These are phyloP conservation scores for Evernia prunastri DNA, from an alignment of 495 filamentous ascomycete genomes.

Conservation along the genomic window DNA sequence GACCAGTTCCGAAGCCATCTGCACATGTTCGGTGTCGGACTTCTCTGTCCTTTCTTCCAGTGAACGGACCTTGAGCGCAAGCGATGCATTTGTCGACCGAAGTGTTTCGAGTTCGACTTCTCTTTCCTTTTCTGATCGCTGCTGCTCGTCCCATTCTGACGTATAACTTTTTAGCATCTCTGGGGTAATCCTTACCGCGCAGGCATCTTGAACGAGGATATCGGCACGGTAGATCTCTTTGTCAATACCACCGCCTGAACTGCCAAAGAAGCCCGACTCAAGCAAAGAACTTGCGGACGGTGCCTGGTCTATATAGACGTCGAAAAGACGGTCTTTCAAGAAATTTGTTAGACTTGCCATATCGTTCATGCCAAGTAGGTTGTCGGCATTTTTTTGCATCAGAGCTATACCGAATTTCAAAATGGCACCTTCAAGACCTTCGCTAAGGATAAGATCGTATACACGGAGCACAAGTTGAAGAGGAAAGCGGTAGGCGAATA, in stretches of 20 bases:
- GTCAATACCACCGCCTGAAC: constrained; percentile 75
- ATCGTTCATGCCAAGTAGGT: constrained; percentile 79
- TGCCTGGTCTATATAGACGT: constrained; percentile 91
- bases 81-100: constrained; percentile 53
- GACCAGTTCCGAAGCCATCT: constrained; percentile 83
- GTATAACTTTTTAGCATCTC: constrained; percentile 75
- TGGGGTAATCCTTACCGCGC: constrained; percentile 75
- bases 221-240: constrained; percentile 96
- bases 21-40: constrained; percentile 87
- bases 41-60: constrained; percentile 86
- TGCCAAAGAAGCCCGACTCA: constrained; percentile 96
- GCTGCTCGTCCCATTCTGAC: constrained; percentile 86
- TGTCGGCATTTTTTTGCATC: constrained; percentile 84
- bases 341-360: constrained; percentile 82
- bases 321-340: constrained; percentile 88
- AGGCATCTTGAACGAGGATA: constrained; percentile 87
- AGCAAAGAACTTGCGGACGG: constrained; percentile 82
- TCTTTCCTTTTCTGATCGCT: constrained; percentile 65
- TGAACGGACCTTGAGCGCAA: constrained; percentile 64
- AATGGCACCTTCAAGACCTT: constrained; percentile 84
- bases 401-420: constrained; percentile 89
- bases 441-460: constrained; percentile 92
- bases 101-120: constrained; percentile 77
- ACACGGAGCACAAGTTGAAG: constrained; percentile 92
- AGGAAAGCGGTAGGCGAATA: constrained; percentile 98